Evolutionary conservation across 345 rosid species (phyloP).

Genomic region (Bruguiera gymnorhiza): DNA sequence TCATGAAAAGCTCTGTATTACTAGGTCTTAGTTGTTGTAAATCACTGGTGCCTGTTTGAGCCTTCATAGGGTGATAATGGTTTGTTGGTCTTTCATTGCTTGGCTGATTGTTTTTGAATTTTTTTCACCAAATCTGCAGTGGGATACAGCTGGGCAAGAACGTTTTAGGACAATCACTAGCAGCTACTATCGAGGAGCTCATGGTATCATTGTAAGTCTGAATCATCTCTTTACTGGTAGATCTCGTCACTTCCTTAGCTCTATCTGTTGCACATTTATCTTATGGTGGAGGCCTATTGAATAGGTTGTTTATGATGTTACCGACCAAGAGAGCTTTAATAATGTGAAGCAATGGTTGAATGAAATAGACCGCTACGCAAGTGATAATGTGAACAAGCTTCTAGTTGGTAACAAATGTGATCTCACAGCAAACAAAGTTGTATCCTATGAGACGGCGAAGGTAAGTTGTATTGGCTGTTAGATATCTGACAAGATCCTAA

Average conservation of each 20-base stretch:
- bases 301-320: slow-evolving; percentile 77
- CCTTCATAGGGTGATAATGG: no score
- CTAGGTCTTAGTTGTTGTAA: no score
- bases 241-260: neutral
- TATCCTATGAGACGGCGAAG: slow-evolving; percentile 68
- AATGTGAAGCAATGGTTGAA: slow-evolving; percentile 75
- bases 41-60: no score
- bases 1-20: no score
- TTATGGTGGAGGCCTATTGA: slow-evolving; percentile 4
- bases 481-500: no score
- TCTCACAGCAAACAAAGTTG: slow-evolving; percentile 66
- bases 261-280: neutral
- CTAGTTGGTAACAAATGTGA: slow-evolving; percentile 78
- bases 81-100: neutral
- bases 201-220: slow-evolving; percentile 30
- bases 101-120: neutral
- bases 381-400: slow-evolving; percentile 73
- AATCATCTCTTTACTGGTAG: neutral
- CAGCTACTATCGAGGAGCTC: slow-evolving; percentile 37
- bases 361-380: slow-evolving; percentile 79
- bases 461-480: slow-evolving; percentile 16
- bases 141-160: slow-evolving; percentile 41
- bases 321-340: slow-evolving; percentile 80
- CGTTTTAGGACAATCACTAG: slow-evolving; percentile 40
- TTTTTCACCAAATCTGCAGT: slow-evolving; percentile 11